phyloP scores from a whole-genome alignment of 1,139 yeast species.

The Lodderomyces parapsilosis region DNA sequence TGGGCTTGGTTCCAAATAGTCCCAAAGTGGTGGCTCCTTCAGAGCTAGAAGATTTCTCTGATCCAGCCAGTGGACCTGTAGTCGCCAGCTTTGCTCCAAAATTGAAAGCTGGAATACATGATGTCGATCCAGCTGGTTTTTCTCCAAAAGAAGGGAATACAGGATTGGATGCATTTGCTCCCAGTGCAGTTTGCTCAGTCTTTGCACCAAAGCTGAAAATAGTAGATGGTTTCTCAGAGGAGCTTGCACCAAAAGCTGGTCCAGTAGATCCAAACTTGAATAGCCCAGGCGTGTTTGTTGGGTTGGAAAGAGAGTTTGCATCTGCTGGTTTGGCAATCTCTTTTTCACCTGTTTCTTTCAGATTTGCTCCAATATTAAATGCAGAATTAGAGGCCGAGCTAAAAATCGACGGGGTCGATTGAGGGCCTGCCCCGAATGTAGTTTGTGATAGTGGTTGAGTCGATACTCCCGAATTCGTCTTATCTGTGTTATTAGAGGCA shows the following conservation, averaged over 20 bases:
- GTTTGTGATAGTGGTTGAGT: not conserved
- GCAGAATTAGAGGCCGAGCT: not conserved
- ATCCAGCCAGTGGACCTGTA: conserved; percentile 1
- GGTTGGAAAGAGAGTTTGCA: not conserved
- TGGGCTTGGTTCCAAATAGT: not conserved
- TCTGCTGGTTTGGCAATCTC: not conserved
- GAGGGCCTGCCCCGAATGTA: not conserved
- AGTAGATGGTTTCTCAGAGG: conserved; percentile 1
- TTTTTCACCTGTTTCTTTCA: not conserved
- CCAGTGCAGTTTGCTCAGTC: not conserved
- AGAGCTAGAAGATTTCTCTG: conserved; percentile 14
- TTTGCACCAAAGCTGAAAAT: conserved; percentile 5
- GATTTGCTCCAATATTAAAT: not conserved
- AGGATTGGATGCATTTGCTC: not conserved
- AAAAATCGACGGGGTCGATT: not conserved
- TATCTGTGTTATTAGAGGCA: not conserved
- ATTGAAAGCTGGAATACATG: conserved; percentile 3
- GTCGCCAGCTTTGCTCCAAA: conserved; percentile 3
- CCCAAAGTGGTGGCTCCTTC: conserved; percentile 8
- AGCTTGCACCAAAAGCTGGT: not conserved
- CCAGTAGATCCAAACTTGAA: not conserved
- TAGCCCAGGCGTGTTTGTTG: not conserved
- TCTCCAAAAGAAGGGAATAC: conserved; percentile 3
- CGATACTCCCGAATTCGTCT: not conserved
- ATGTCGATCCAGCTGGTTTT: not conserved